Evolutionary conservation across 192 early-diverging fungal genomes (phyloP).

Genomic region (Lobulomyces angularis): DNA sequence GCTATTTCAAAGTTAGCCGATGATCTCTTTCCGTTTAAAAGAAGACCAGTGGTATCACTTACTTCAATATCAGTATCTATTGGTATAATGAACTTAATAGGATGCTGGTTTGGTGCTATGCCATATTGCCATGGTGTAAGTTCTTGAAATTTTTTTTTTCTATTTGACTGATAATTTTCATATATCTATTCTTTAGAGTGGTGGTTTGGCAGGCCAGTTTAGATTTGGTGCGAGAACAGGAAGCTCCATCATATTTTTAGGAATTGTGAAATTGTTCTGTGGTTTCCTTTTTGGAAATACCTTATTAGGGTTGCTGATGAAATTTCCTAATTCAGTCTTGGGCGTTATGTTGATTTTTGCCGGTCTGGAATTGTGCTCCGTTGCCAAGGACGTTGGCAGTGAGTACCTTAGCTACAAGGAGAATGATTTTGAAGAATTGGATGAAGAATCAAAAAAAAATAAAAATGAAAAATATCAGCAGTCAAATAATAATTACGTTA

Average conservation of each 20-base stretch:
- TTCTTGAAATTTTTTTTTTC: background rate
- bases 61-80: slow-evolving; percentile 42
- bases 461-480: slow-evolving; percentile 7
- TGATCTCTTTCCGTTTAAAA: slow-evolving; percentile 66
- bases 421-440: background rate
- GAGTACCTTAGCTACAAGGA: slow-evolving; percentile 25
- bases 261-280: slow-evolving; percentile 58
- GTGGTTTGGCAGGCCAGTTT: slow-evolving; percentile 89
- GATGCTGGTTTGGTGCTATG: slow-evolving; percentile 67
- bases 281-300: slow-evolving; percentile 78
- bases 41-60: slow-evolving; percentile 12
- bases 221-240: slow-evolving; percentile 81
- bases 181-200: slow-evolving; percentile 49
- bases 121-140: slow-evolving; percentile 48
- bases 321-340: slow-evolving; percentile 65
- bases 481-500: slow-evolving; percentile 41
- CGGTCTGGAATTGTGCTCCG: slow-evolving; percentile 56
- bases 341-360: slow-evolving; percentile 82
- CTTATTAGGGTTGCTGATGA: slow-evolving; percentile 52
- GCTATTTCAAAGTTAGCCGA: slow-evolving; percentile 61
- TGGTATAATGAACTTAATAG: slow-evolving; percentile 66
- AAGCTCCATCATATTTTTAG: slow-evolving; percentile 65
- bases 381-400: slow-evolving; percentile 33
- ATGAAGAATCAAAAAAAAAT: background rate
- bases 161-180: background rate